Evolutionary conservation across 805 yeast species (phyloP).

Genomic region (Monosporozyma aquatica): DNA sequence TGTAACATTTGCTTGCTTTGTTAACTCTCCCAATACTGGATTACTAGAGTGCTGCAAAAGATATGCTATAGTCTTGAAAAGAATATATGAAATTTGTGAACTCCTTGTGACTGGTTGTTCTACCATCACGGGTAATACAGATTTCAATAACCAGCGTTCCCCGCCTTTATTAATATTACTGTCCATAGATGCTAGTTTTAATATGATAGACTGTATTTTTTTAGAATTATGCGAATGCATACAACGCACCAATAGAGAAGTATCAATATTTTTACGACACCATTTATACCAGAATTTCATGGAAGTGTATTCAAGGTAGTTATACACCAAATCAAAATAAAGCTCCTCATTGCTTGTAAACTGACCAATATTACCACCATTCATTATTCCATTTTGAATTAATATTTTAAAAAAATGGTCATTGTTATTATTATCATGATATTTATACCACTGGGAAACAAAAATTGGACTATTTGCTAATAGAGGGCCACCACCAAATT

Average conservation of each 20-base stretch:
- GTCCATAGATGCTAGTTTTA: slow-evolving; percentile 17
- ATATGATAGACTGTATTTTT: slow-evolving; percentile 18
- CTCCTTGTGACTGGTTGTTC: not conserved
- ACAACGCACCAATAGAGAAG: slow-evolving; percentile 7
- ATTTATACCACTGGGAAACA: slow-evolving; percentile 2
- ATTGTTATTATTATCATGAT: not conserved
- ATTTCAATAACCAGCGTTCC: slow-evolving; percentile 14
- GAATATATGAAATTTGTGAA: slow-evolving; percentile 15
- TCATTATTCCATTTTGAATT: slow-evolving; percentile 24
- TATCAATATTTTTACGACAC: slow-evolving; percentile 18
- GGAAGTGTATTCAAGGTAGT: slow-evolving; percentile 16
- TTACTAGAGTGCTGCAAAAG: slow-evolving; percentile 11
- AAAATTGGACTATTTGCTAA: slow-evolving; percentile 7
- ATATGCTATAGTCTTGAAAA: slow-evolving; percentile 21
- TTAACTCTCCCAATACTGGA: not conserved
- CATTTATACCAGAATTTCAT: slow-evolving; percentile 22
- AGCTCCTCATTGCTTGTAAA: slow-evolving; percentile 10
- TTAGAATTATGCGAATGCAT: slow-evolving; percentile 7
- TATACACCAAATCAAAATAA: slow-evolving; percentile 17
- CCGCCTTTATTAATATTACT: slow-evolving; percentile 3
- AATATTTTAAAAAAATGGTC: slow-evolving; percentile 4
- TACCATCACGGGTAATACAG: slow-evolving; percentile 9
- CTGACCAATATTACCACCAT: slow-evolving; percentile 8
- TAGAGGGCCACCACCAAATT: slow-evolving; percentile 22
- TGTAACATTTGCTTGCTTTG: not conserved